Evolutionary conservation across 345 rosid genomes (phyloP).

Genomic region (Turritis glabra): DNA sequence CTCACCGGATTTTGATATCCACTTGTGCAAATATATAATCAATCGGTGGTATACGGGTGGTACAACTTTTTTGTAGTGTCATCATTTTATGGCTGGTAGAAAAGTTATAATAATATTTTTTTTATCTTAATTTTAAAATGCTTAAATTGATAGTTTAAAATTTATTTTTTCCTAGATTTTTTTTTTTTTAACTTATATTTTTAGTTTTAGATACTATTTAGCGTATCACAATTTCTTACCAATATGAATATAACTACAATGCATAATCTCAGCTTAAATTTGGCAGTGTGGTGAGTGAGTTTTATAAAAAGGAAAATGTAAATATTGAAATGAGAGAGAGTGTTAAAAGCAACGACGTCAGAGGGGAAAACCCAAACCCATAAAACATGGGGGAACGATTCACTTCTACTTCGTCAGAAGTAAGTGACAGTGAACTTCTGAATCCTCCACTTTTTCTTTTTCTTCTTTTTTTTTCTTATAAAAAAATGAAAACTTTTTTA

Average conservation of each 20-base stretch:
- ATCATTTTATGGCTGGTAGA: too few species aligned
- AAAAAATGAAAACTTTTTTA: background rate
- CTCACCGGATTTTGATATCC: too few species aligned
- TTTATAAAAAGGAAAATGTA: background rate
- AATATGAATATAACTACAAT: background rate
- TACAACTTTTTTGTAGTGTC: too few species aligned
- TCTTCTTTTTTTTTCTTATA: background rate
- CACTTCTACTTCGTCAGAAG: slow-evolving; percentile 28
- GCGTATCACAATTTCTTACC: background rate
- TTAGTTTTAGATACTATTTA: background rate
- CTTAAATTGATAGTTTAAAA: too few species aligned
- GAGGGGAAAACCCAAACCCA: slow-evolving; percentile 39
- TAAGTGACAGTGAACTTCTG: slow-evolving; percentile 37
- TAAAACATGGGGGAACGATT: slow-evolving; percentile 40
- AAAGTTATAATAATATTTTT: too few species aligned
- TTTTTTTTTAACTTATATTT: too few species aligned
- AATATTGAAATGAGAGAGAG: slow-evolving; percentile 15
- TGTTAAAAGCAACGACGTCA: slow-evolving; percentile 38
- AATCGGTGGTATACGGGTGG: too few species aligned
- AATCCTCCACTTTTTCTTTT: slow-evolving; percentile 4
- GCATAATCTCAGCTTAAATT: background rate
- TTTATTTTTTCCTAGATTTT: too few species aligned
- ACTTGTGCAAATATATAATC: too few species aligned
- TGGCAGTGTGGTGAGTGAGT: background rate
- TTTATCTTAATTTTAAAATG: too few species aligned